These are phyloP conservation scores for Scedosporium aurantiacum DNA, from an alignment of 2,329 filamentous ascomycete genomes.

Conservation along the genomic window DNA sequence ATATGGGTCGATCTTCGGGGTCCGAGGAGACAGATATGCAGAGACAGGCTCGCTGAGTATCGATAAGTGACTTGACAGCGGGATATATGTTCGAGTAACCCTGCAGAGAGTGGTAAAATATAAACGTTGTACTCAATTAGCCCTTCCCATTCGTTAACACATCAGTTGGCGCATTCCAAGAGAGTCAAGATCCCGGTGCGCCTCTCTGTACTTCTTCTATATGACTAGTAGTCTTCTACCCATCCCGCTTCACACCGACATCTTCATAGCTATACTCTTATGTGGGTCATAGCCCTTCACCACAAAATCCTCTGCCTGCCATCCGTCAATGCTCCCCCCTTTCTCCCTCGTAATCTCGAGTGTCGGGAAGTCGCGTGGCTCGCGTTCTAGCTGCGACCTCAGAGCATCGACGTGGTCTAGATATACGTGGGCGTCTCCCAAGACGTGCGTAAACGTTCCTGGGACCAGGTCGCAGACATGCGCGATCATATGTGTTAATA, in stretches of 20 bases:
- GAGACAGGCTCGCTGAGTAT: background rate
- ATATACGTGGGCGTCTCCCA: constrained; percentile 98
- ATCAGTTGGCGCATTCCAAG: background rate
- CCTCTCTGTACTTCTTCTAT: background rate
- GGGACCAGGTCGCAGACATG: constrained; percentile 75
- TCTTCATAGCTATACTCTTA: constrained; percentile 93
- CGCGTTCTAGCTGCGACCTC: constrained; percentile 64
- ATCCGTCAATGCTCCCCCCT: constrained; percentile 75
- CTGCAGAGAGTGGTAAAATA: background rate
- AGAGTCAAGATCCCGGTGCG: background rate
- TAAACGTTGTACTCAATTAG: background rate
- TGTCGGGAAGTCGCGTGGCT: constrained; percentile 71
- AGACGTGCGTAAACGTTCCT: constrained; percentile 82
- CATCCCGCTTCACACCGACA: constrained; percentile 58
- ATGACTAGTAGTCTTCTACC: background rate
- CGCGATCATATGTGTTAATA: constrained; percentile 91
- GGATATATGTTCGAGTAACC: background rate
- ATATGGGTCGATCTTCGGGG: constrained; percentile 1
- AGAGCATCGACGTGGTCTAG: constrained; percentile 84
- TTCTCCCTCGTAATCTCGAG: constrained; percentile 60
- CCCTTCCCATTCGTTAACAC: background rate
- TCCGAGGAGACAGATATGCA: background rate
- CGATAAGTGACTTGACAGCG: background rate
- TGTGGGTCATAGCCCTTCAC: constrained; percentile 84
- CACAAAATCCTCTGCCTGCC: constrained; percentile 79